phyloP scores from a whole-genome alignment of 495 filamentous ascomycete species.

The Penicillium paradoxum region DNA sequence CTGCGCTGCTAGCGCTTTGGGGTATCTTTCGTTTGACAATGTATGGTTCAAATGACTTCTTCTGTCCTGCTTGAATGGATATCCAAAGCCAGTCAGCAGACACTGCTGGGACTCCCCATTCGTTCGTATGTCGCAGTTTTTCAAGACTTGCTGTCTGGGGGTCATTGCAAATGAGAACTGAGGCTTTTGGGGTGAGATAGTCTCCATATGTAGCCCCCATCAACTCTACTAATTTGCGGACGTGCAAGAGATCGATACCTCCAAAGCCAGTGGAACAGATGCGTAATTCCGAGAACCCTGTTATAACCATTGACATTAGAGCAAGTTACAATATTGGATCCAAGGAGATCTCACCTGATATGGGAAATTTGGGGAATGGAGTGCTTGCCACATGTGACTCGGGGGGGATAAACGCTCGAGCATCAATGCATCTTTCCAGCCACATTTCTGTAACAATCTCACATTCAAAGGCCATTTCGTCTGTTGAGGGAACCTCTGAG shows the following conservation, averaged over 20 bases:
- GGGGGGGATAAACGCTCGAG: slow-evolving; percentile 66
- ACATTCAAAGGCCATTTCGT: slow-evolving; percentile 41
- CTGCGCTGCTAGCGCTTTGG: slow-evolving; percentile 19
- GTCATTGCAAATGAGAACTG: slow-evolving; percentile 63
- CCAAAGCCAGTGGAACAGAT: slow-evolving; percentile 80
- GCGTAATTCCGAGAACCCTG: slow-evolving; percentile 58
- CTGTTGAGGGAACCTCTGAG: slow-evolving; percentile 33
- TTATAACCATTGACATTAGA: slow-evolving; percentile 9
- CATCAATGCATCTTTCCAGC: slow-evolving; percentile 80
- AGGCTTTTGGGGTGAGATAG: slow-evolving; percentile 58
- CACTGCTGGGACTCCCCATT: slow-evolving; percentile 74
- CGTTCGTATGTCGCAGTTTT: slow-evolving; percentile 68
- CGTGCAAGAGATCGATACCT: slow-evolving; percentile 78
- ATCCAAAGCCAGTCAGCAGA: slow-evolving; percentile 77
- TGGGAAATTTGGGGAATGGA: slow-evolving; percentile 65
- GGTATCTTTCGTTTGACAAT: slow-evolving; percentile 29
- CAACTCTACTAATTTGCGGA: slow-evolving; percentile 66
- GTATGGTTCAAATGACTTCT: slow-evolving; percentile 48
- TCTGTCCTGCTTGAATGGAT: slow-evolving; percentile 58
- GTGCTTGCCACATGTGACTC: slow-evolving; percentile 63
- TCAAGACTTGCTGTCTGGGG: slow-evolving; percentile 57
- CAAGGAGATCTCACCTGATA: slow-evolving; percentile 47
- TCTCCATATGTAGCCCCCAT: slow-evolving; percentile 74
- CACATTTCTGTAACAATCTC: slow-evolving; percentile 82
- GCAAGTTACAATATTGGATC: background rate